Conservation (phyloP, 2,329 filamentous ascomycete genomes). For the Pestalotiopsis fici region DNA sequence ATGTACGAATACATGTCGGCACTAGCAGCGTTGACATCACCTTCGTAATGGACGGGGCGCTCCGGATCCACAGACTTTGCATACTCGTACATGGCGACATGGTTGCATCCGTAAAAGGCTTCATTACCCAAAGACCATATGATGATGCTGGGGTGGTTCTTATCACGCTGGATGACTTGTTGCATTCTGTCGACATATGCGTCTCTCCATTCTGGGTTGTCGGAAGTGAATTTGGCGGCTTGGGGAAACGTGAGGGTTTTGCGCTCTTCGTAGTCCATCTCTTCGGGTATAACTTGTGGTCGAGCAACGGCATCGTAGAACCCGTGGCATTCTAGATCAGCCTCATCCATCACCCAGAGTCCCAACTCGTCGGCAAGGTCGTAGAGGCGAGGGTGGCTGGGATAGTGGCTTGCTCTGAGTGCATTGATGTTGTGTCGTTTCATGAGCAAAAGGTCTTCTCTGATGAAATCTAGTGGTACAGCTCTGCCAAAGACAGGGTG, state of each 20-base stretch:
- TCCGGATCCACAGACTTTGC: constrained; percentile 58
- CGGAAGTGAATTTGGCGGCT: constrained; percentile 59
- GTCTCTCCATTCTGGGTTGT: constrained; percentile 61
- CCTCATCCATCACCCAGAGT: constrained; percentile 58
- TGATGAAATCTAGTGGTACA: constrained; percentile 63
- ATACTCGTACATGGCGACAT: constrained; percentile 67
- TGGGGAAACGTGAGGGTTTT: constrained; percentile 56
- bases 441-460: constrained; percentile 65
- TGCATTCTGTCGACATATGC: constrained; percentile 69
- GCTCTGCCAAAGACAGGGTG: constrained; percentile 64
- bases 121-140: constrained; percentile 77
- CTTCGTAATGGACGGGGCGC: constrained; percentile 67
- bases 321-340: constrained; percentile 55
- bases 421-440: constrained; percentile 73
- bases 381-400: constrained; percentile 61
- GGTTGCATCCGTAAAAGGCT: constrained; percentile 70
- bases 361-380: constrained; percentile 67
- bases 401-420: constrained; percentile 68
- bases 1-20: constrained; percentile 70
- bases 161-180: constrained; percentile 67
- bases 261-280: constrained; percentile 60
- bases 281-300: constrained; percentile 53
- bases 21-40: constrained; percentile 57
- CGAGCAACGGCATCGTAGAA: constrained; percentile 52
- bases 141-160: constrained; percentile 70